phyloP scores from a whole-genome alignment of 2,329 filamentous ascomycete genomes.

The Neonectria sp. region DNA sequence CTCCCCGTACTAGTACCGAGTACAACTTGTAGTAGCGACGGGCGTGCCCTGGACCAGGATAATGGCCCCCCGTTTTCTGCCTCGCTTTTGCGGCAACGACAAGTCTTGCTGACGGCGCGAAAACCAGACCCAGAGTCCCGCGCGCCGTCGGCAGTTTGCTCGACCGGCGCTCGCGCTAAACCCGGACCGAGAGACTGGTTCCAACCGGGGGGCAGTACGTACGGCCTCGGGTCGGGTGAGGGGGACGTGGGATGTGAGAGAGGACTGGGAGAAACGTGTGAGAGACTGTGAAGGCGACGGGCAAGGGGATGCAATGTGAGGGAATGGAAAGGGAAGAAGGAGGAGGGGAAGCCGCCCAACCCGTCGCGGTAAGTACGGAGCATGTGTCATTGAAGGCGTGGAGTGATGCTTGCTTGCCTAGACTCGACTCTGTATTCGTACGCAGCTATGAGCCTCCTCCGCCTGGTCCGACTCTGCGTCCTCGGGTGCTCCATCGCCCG shows the following conservation, averaged over 20 bases:
- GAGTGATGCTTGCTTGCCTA: not conserved
- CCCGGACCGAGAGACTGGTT: conserved; percentile 24
- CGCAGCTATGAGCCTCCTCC: not conserved
- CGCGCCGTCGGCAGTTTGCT: conserved; percentile 23
- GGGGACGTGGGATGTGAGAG: not conserved
- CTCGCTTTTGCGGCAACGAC: not conserved
- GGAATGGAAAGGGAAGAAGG: not conserved
- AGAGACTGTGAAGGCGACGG: not conserved
- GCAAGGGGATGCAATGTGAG: not conserved
- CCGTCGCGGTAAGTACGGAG: not conserved
- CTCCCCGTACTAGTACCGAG: not conserved
- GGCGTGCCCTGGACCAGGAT: conserved; percentile 1
- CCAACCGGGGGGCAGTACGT: not conserved
- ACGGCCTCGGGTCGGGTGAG: not conserved
- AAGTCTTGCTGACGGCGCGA: conserved; percentile 7
- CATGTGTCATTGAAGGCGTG: not conserved
- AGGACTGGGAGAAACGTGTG: not conserved
- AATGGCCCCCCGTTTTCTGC: not conserved
- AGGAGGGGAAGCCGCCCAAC: not conserved
- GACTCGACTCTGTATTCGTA: not conserved
- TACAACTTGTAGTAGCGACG: not conserved
- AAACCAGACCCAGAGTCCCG: conserved; percentile 15
- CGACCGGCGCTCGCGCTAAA: conserved; percentile 29
- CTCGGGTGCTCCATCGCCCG: conserved; percentile 30
- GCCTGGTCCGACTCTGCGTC: conserved; percentile 33